These are phyloP conservation scores for Suaeda aralocaspica DNA, from an alignment of 148 eudicot genomes.

Conservation along the genomic window DNA sequence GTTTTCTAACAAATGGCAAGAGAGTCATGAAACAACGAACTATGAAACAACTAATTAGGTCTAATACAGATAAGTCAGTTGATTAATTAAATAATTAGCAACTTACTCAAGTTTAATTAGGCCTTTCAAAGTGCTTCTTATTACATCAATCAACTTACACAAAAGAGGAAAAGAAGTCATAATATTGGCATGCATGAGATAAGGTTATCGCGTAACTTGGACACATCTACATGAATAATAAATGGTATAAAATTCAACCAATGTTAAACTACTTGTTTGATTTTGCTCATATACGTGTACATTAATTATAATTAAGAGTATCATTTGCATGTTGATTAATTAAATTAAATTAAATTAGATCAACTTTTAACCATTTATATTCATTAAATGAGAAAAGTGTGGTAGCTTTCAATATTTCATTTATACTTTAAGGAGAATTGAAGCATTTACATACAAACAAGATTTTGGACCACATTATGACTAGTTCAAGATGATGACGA, in stretches of 20 bases:
- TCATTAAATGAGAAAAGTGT: background rate
- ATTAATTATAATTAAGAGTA: background rate
- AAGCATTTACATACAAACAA: background rate
- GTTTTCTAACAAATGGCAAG: too few relatives aligned
- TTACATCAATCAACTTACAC: too few relatives aligned
- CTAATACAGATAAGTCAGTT: too few relatives aligned
- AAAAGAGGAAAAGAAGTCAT: background rate
- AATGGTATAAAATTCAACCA: background rate
- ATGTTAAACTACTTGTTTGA: background rate
- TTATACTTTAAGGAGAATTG: background rate
- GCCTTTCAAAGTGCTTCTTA: background rate
- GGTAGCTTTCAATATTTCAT: background rate
- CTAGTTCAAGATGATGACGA: slow-evolving; percentile 20
- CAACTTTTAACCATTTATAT: slow-evolving; percentile 5
- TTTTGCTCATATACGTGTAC: slow-evolving; percentile 8
- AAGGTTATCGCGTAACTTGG: background rate
- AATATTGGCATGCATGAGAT: background rate
- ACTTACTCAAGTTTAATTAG: too few relatives aligned
- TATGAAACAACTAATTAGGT: too few relatives aligned
- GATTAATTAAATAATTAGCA: too few relatives aligned
- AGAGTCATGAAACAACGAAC: too few relatives aligned
- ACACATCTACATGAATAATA: slow-evolving; percentile 2
- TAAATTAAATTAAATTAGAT: too few relatives aligned
- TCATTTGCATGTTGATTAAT: slow-evolving; percentile 3
- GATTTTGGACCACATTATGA: slow-evolving; percentile 8